Conservation (phyloP, 257 asterid species). For the Marsdenia floribunda region DNA sequence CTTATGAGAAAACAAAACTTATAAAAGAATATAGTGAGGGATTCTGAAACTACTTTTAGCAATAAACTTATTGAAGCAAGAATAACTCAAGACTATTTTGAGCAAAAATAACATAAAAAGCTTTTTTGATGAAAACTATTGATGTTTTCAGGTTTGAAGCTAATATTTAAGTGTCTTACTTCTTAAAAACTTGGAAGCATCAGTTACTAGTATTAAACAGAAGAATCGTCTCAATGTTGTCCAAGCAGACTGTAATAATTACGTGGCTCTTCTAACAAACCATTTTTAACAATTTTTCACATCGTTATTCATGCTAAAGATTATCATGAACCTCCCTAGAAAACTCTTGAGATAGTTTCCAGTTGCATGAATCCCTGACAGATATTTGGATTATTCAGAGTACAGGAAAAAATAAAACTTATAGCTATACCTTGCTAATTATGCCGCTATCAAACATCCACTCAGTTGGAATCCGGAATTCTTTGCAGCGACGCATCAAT, state of each 20-base stretch:
- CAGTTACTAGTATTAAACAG: too few relatives aligned
- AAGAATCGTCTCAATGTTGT: too few relatives aligned
- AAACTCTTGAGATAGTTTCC: neutral
- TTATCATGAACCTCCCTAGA: neutral
- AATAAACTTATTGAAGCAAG: neutral
- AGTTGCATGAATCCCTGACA: neutral
- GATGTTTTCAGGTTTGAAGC: too few relatives aligned
- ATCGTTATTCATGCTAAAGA: neutral
- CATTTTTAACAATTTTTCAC: neutral
- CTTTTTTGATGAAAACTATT: too few relatives aligned
- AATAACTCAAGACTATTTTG: neutral
- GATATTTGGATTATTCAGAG: neutral
- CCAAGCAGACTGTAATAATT: too few relatives aligned
- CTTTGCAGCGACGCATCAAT: slow-evolving; percentile 65
- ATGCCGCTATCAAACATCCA: slow-evolving; percentile 89
- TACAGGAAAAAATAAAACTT: neutral
- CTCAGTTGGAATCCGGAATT: slow-evolving; percentile 71
- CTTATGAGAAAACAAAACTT: neutral
- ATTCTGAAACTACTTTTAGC: neutral
- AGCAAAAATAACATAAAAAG: too few relatives aligned
- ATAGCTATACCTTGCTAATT: slow-evolving; percentile 58
- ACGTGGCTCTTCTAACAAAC: neutral
- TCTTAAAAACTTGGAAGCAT: too few relatives aligned
- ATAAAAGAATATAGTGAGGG: neutral
- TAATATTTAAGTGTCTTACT: too few relatives aligned